A percentile compares a stretch with the other conserved stretches of the same genome.
These are phyloP conservation scores for Penicillium lividum DNA, from an alignment of 495 filamentous ascomycete genomes.

Conservation along the genomic window DNA sequence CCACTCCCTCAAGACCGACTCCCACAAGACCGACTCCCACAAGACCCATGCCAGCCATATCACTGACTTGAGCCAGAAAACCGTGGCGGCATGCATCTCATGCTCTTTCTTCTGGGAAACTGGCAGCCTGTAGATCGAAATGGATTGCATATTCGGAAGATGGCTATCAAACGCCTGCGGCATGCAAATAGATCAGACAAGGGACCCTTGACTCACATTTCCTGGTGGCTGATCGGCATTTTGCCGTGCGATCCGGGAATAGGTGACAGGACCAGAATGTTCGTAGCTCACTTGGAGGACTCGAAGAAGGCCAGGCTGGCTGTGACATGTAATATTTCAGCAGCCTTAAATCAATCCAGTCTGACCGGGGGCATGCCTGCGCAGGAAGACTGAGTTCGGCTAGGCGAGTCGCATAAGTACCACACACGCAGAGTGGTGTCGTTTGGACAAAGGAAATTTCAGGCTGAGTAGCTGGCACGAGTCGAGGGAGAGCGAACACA, in stretches of 20 bases:
- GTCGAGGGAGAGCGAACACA: neutral
- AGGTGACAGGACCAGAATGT: neutral
- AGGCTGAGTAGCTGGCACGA: too few species aligned
- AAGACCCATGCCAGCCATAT: neutral
- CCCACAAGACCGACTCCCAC: neutral
- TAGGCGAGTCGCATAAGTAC: too few species aligned
- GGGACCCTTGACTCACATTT: neutral
- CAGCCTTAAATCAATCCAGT: too few species aligned
- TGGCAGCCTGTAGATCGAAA: neutral
- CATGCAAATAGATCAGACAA: neutral
- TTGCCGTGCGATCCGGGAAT: neutral
- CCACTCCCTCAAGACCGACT: too few species aligned
- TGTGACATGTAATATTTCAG: too few species aligned
- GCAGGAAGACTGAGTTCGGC: too few species aligned
- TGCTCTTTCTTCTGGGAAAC: neutral
- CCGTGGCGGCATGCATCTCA: neutral
- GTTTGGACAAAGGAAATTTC: too few species aligned
- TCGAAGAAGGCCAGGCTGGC: too few species aligned
- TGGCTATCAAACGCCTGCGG: neutral
- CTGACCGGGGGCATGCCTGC: too few species aligned
- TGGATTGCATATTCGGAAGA: neutral
- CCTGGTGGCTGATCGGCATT: neutral
- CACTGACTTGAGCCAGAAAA: neutral
- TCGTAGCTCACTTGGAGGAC: too few species aligned
- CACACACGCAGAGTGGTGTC: too few species aligned